These are phyloP conservation scores for Pythium brassicae DNA, from an alignment of 352 stramenopile genomes.

Conservation along the genomic window DNA sequence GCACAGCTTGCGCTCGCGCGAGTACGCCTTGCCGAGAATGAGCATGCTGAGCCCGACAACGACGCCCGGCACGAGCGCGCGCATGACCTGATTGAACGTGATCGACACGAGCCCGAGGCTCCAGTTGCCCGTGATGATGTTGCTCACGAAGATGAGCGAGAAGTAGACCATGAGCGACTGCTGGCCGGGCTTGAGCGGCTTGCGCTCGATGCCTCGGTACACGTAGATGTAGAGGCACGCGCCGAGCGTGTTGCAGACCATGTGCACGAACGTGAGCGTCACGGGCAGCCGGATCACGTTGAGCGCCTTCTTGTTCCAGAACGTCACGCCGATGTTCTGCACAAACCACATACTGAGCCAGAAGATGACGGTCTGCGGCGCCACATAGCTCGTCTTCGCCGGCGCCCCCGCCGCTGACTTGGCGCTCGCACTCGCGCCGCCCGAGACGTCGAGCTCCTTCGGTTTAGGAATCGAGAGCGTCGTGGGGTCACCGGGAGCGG, in stretches of 20 bases:
- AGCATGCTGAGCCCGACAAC: slow-evolving; percentile 80
- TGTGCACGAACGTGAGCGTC: slow-evolving; percentile 91
- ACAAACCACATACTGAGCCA: slow-evolving; percentile 86
- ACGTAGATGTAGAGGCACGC: slow-evolving; percentile 72
- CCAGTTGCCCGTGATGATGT: slow-evolving; percentile 95
- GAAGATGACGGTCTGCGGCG: slow-evolving; percentile 59
- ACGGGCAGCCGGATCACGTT: slow-evolving; percentile 58
- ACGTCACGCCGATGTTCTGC: slow-evolving; percentile 93
- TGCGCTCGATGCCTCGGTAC: slow-evolving; percentile 63
- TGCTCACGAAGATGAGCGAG: slow-evolving; percentile 92
- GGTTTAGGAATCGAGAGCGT: slow-evolving; percentile 25
- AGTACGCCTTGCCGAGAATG: slow-evolving; percentile 76
- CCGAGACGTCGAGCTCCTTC: slow-evolving; percentile 18
- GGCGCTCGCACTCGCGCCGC: slow-evolving; percentile 49
- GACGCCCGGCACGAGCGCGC: slow-evolving; percentile 75
- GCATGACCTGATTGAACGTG: slow-evolving; percentile 95
- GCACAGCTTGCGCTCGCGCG: slow-evolving; percentile 63
- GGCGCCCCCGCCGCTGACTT: slow-evolving; percentile 38
- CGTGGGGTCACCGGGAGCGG: background rate
- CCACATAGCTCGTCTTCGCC: slow-evolving; percentile 67
- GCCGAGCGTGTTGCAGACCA: slow-evolving; percentile 91
- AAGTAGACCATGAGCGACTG: slow-evolving; percentile 84
- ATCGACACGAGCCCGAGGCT: slow-evolving; percentile 91
- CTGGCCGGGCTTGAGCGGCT: slow-evolving; percentile 54
- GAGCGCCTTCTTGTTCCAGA: slow-evolving; percentile 94